Evolutionary conservation across 1,284 basidiomycete species (phyloP).

Genomic region (Trichosporon sp.): DNA sequence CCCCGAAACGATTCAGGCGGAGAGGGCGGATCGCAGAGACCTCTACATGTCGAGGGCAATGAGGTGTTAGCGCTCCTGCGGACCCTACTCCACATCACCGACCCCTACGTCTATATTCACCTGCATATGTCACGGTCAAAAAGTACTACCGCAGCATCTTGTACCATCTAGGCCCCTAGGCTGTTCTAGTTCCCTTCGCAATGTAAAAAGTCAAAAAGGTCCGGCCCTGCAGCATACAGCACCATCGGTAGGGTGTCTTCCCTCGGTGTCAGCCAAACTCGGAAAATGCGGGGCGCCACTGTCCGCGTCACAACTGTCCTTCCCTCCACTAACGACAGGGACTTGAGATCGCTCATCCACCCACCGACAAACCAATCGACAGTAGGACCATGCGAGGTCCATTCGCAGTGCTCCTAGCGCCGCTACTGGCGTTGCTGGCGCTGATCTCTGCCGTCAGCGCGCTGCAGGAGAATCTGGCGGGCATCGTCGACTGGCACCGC

Average conservation of each 20-base stretch:
- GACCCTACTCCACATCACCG: too few species aligned
- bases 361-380: not conserved
- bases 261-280: not conserved
- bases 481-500: conserved; percentile 84
- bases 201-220: too few species aligned
- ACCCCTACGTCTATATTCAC: too few species aligned
- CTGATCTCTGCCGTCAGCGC: conserved; percentile 25
- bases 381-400: conserved; percentile 14
- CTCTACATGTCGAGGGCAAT: too few species aligned
- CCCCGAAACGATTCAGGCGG: not conserved
- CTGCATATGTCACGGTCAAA: too few species aligned
- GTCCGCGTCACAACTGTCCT: conserved; percentile 1
- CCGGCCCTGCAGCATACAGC: too few species aligned
- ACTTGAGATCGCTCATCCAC: not conserved
- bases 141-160: too few species aligned
- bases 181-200: too few species aligned
- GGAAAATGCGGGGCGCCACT: conserved; percentile 7
- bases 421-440: conserved; percentile 19
- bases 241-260: too few species aligned
- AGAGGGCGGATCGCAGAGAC: too few species aligned
- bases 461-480: conserved; percentile 60
- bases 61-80: too few species aligned
- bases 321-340: not conserved
- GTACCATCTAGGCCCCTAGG: too few species aligned
- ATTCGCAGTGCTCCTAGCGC: not conserved